Evolutionary conservation across 2,329 filamentous ascomycete species (phyloP).

Genomic region (Teratosphaeria gauchensis): DNA sequence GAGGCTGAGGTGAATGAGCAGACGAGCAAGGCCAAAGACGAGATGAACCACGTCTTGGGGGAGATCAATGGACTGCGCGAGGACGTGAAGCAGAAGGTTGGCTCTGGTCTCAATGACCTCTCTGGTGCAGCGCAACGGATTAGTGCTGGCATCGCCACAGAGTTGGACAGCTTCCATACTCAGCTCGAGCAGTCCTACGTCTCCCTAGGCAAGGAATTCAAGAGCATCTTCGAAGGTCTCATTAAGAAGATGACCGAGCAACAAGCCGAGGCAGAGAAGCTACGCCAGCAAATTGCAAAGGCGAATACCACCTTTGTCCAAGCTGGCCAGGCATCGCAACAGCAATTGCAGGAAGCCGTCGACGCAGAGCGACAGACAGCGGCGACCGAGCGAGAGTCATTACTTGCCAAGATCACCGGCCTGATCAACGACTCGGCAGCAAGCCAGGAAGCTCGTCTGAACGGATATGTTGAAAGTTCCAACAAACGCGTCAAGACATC

Average conservation of each 20-base stretch:
- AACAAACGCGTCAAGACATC: slow-evolving; percentile 40
- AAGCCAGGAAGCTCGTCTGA: slow-evolving; percentile 61
- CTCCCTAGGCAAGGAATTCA: slow-evolving; percentile 75
- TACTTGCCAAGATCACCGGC: slow-evolving; percentile 67
- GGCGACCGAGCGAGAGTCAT: slow-evolving; percentile 59
- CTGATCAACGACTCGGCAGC: slow-evolving; percentile 67
- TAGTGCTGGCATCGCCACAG: slow-evolving; percentile 76
- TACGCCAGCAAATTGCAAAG: slow-evolving; percentile 61
- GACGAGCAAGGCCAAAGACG: slow-evolving; percentile 61
- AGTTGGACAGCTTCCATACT: slow-evolving; percentile 74
- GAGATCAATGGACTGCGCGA: slow-evolving; percentile 87
- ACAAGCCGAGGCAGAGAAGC: slow-evolving; percentile 61
- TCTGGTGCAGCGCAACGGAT: slow-evolving; percentile 80
- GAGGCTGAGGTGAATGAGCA: slow-evolving; percentile 59
- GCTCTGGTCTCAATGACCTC: slow-evolving; percentile 72
- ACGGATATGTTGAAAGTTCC: slow-evolving; percentile 54
- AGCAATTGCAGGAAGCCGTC: slow-evolving; percentile 57
- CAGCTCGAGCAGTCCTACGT: slow-evolving; percentile 80
- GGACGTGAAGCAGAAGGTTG: slow-evolving; percentile 76
- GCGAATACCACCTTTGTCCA: slow-evolving; percentile 60
- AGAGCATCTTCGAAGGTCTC: slow-evolving; percentile 72
- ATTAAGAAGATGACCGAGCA: slow-evolving; percentile 66
- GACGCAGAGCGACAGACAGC: slow-evolving; percentile 67
- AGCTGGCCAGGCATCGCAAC: slow-evolving; percentile 57
- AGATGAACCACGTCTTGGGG: slow-evolving; percentile 84